Percentiles rank a stretch among this genome's conserved stretches.
Evolutionary conservation across 2,329 filamentous ascomycete genomes (phyloP).

Genomic region (Microcera coccophila): DNA sequence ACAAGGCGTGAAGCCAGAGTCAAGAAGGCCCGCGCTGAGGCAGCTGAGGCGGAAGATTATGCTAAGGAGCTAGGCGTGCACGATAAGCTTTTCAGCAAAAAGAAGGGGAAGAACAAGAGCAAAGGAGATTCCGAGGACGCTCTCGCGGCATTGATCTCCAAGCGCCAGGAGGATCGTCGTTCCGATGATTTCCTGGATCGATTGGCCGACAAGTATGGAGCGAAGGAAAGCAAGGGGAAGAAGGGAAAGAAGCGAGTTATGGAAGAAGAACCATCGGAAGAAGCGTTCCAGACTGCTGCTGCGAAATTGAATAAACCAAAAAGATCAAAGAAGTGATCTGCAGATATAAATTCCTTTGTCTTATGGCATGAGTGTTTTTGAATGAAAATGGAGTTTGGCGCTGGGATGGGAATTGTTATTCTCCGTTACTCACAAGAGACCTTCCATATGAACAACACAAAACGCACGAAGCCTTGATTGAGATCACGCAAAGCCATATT

Average conservation of each 20-base stretch:
- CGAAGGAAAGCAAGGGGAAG: constrained; percentile 39
- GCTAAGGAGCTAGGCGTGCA: constrained; percentile 72
- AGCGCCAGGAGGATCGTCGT: constrained; percentile 58
- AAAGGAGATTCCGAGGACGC: constrained; percentile 46
- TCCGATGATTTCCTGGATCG: constrained; percentile 62
- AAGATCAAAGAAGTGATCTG: constrained; percentile 21
- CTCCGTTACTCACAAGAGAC: too few relatives aligned
- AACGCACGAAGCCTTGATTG: too few relatives aligned
- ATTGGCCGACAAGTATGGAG: constrained; percentile 72
- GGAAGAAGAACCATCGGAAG: constrained; percentile 62
- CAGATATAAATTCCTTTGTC: too few relatives aligned
- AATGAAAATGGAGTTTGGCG: too few relatives aligned
- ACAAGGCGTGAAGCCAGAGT: constrained; percentile 56
- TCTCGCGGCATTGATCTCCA: constrained; percentile 71
- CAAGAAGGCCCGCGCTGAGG: constrained; percentile 63
- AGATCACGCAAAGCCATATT: too few relatives aligned
- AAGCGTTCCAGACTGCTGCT: constrained; percentile 57
- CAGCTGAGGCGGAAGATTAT: constrained; percentile 67
- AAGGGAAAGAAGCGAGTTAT: constrained; percentile 50
- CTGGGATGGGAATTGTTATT: too few relatives aligned
- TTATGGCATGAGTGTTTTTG: too few relatives aligned
- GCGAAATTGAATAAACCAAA: constrained; percentile 40
- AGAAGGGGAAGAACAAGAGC: constrained; percentile 44
- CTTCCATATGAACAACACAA: too few relatives aligned
- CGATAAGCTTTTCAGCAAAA: constrained; percentile 60